Evolutionary conservation across 1,284 basidiomycete species (phyloP).

Genomic region (Wolfiporia cocos): DNA sequence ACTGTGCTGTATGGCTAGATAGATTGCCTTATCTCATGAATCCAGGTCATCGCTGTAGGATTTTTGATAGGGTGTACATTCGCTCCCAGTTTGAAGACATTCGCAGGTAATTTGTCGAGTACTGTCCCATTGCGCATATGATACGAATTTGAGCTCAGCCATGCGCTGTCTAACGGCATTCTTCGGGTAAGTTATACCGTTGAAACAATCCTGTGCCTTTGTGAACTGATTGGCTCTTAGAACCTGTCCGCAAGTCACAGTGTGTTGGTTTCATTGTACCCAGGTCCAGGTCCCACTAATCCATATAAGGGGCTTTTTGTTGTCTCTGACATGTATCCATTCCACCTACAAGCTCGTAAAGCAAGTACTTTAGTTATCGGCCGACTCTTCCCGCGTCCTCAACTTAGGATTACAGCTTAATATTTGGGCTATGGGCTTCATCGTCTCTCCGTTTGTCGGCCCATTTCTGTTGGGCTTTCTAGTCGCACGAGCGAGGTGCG

Average conservation of each 20-base stretch:
- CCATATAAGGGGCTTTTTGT: constrained; percentile 52
- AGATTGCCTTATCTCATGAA: background rate
- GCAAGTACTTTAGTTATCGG: too few species aligned
- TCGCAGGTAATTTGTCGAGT: constrained; percentile 47
- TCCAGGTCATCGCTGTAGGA: constrained; percentile 38
- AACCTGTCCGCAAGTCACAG: constrained; percentile 65
- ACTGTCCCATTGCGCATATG: constrained; percentile 10
- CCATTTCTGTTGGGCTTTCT: constrained; percentile 70
- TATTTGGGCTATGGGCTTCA: constrained; percentile 69
- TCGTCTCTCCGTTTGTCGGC: constrained; percentile 59
- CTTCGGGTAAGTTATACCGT: constrained; percentile 43
- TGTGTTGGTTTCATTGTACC: constrained; percentile 23
- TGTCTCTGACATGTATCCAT: constrained; percentile 67
- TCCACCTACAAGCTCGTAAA: constrained; percentile 72
- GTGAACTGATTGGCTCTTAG: constrained; percentile 25
- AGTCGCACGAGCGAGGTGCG: constrained; percentile 47
- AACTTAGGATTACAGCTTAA: constrained; percentile 55
- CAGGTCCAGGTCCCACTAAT: background rate
- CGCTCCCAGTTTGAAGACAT: constrained; percentile 45
- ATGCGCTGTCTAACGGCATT: constrained; percentile 69
- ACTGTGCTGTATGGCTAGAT: constrained; percentile 3
- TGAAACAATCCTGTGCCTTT: background rate
- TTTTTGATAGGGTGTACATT: constrained; percentile 50
- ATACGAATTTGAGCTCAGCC: constrained; percentile 26
- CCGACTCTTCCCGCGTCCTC: too few species aligned